Conservation (phyloP, 352 stramenopile genomes). For the Phytopythium mirpurense region DNA sequence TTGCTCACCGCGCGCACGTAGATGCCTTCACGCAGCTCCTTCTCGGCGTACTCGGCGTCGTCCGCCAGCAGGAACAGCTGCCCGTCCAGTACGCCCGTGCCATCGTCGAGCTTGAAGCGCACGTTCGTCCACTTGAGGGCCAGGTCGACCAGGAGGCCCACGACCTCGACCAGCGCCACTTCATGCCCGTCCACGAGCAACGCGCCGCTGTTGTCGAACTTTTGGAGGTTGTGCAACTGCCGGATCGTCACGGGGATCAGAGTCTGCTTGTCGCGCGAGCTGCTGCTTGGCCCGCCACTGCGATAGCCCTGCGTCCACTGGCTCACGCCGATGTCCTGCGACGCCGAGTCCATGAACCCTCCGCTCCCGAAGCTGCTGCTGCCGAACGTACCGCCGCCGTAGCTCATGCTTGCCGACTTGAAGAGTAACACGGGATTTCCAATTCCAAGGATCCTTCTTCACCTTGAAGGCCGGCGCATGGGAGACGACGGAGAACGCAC, state of each 20-base stretch:
- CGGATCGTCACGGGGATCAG: constrained; percentile 90
- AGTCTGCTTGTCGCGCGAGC: constrained; percentile 68
- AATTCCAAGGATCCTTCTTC: no score
- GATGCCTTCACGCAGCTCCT: constrained; percentile 59
- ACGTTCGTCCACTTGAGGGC: constrained; percentile 88
- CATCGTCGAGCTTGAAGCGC: constrained; percentile 93
- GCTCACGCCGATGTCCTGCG: constrained; percentile 16
- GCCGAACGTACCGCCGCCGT: constrained; percentile 49
- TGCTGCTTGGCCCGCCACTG: constrained; percentile 21
- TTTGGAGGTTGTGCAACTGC: constrained; percentile 62
- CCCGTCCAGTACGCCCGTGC: constrained; percentile 88
- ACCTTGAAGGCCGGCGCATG: no score
- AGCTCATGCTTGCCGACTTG: constrained; percentile 31
- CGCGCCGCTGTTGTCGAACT: constrained; percentile 52
- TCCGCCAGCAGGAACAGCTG: constrained; percentile 90
- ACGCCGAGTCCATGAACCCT: constrained; percentile 70
- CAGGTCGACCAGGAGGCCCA: constrained; percentile 78
- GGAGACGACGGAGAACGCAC: constrained; percentile 12
- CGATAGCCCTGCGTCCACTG: constrained; percentile 54
- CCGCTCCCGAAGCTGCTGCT: constrained; percentile 66
- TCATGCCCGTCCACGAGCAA: constrained; percentile 87
- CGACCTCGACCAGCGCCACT: constrained; percentile 85
- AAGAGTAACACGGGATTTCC: no score
- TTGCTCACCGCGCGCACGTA: constrained; percentile 92
- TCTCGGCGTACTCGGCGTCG: constrained; percentile 69